Evolutionary conservation across 1,284 basidiomycete species (phyloP), one percentile per base, ranked within the genome.

Genomic region (Moniliophthora roreri): DNA sequence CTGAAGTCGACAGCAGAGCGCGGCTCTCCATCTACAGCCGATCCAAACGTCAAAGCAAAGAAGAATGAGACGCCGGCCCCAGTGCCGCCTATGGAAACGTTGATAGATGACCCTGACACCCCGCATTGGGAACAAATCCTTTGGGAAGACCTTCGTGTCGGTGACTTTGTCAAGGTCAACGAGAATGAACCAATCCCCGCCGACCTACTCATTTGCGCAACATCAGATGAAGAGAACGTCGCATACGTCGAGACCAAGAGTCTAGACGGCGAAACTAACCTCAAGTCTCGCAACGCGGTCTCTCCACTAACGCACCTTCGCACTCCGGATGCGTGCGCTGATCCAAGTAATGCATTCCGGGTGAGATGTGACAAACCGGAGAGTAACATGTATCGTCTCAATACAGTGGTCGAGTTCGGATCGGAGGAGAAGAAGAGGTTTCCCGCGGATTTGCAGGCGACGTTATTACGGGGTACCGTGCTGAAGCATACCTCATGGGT

Each of bases 191-290:
- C 85, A 4, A 80, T 99, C 48, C 96, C 97, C 1, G 96, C 96
- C 0, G 96, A 99, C 66, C 79, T 99, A 57, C 82, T 98, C 60
- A 91, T 99, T 58, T 98, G 94, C 70, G 78, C 95, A 0, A 98
- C 97, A 0, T 95, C 93, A n/a, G 55, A 59, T 26, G 55, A 55
- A 16, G 96, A 98, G 68, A 95, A 98, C 50, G 91, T 97, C 15
- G 93, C 93, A 42, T 99, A 89, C 69, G 87, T 99, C 56, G 97
- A 99, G 79, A 99, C 97, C 37, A 99, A 98, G 80, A 98, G 98
- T 66, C 78, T 99, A 48, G 97, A 99, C 64, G 97, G 97, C 38
- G 97, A 99, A 77, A 99, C 96, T 47, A 99, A 98, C 68, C 85
- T 99, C 69, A 99, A 99, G 74, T 93, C 91, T 0, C 85, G 96